Evolutionary conservation across 208 protist genomes (phyloP).

Genomic region (Endotrypanum monterogeii): DNA sequence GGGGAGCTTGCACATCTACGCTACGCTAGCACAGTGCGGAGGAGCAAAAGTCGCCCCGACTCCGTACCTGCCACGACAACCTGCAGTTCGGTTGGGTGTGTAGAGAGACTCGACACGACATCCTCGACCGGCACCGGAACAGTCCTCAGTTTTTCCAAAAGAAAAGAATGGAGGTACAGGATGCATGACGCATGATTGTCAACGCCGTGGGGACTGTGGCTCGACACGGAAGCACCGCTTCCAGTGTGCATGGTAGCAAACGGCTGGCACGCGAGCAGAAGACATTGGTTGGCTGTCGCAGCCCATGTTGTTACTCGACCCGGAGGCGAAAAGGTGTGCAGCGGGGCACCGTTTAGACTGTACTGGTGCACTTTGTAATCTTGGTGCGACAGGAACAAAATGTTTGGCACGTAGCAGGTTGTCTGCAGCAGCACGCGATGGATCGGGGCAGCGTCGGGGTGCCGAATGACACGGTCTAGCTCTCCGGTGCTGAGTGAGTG

Average conservation of each 20-base stretch:
- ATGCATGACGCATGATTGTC: slow-evolving; percentile 24
- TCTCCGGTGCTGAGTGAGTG: slow-evolving; percentile 67
- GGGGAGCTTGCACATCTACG: background rate
- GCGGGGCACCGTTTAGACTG: slow-evolving; percentile 72
- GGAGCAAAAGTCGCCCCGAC: slow-evolving; percentile 21
- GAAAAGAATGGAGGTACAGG: slow-evolving; percentile 80
- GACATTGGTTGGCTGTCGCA: slow-evolving; percentile 61
- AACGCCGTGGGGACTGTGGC: background rate
- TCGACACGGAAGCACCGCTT: background rate
- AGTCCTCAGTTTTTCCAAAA: slow-evolving; percentile 51
- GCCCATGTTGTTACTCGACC: slow-evolving; percentile 75
- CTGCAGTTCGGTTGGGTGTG: slow-evolving; percentile 66
- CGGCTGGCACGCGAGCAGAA: slow-evolving; percentile 58
- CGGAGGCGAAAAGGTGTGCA: slow-evolving; percentile 63
- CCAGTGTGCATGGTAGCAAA: slow-evolving; percentile 2
- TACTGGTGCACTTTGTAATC: slow-evolving; percentile 83
- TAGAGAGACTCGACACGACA: slow-evolving; percentile 47
- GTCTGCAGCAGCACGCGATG: slow-evolving; percentile 80
- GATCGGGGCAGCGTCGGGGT: slow-evolving; percentile 64
- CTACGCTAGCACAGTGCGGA: slow-evolving; percentile 13
- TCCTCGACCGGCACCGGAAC: slow-evolving; percentile 43
- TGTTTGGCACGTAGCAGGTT: slow-evolving; percentile 82
- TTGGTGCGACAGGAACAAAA: slow-evolving; percentile 70
- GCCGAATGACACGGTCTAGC: slow-evolving; percentile 71
- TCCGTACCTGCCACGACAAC: slow-evolving; percentile 62